phyloP scores from a whole-genome alignment of 106 monocot genomes.

The Gastrodia elata region DNA sequence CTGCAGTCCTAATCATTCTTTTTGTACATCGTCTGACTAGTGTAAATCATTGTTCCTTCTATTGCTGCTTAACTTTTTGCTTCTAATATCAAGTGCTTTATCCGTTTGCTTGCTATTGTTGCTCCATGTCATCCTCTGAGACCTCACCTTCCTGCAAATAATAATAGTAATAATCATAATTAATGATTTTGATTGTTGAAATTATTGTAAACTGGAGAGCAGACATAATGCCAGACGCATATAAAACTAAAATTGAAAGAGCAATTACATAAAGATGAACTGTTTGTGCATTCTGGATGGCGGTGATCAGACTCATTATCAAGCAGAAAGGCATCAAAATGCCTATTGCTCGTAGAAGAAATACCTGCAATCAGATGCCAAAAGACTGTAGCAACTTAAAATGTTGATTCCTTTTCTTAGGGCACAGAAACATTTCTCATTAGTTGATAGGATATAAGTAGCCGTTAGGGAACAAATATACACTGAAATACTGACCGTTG shows the following conservation, averaged over 20 bases:
- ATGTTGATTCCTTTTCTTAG: too few relatives aligned
- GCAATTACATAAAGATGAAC: constrained; percentile 9
- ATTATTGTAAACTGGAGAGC: not conserved
- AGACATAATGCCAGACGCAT: not conserved
- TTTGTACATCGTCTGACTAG: not conserved
- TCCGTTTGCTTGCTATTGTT: not conserved
- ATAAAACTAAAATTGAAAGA: not conserved
- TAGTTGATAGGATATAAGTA: too few relatives aligned
- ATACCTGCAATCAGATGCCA: constrained; percentile 22
- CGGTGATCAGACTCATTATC: constrained; percentile 32
- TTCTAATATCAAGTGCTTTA: constrained; percentile 5
- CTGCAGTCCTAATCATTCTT: not conserved
- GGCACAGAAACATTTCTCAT: not conserved
- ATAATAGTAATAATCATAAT: not conserved
- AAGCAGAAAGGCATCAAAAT: constrained; percentile 52
- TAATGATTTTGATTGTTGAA: not conserved
- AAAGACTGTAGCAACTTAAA: not conserved
- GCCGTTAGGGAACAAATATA: not conserved
- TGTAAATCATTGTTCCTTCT: not conserved
- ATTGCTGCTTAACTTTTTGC: not conserved
- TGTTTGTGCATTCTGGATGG: constrained; percentile 24
- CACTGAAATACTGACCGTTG: constrained; percentile 37
- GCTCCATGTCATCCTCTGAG: not conserved
- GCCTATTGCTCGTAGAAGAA: constrained; percentile 47
- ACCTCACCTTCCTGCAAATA: not conserved